These are phyloP conservation scores for Neurospora sp. DNA, from an alignment of 495 filamentous ascomycete species.

Conservation along the genomic window DNA sequence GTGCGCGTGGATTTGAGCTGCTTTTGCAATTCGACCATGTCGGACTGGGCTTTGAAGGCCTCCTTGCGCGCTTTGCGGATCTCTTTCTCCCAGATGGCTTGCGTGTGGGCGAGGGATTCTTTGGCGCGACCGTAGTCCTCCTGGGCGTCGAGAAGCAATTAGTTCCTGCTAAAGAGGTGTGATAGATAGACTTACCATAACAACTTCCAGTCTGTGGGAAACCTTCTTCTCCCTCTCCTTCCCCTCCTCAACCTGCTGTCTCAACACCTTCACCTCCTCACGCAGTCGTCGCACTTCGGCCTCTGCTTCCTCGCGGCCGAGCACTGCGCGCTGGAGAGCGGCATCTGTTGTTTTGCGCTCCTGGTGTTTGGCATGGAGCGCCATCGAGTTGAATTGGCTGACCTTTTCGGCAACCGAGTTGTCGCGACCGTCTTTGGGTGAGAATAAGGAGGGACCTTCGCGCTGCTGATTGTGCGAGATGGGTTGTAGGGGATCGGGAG, in stretches of 20 bases:
- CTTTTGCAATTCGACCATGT: conserved; percentile 68
- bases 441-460: conserved; percentile 17
- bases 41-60: conserved; percentile 70
- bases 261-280: conserved; percentile 45
- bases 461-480: conserved; percentile 68
- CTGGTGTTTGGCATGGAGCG: conserved; percentile 51
- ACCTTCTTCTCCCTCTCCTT: conserved; percentile 65
- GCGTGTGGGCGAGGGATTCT: conserved; percentile 63
- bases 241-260: conserved; percentile 55
- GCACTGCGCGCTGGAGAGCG: conserved; percentile 67
- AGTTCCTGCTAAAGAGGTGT: neutral
- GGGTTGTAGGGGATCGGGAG: conserved; percentile 46
- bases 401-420: conserved; percentile 73
- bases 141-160: conserved; percentile 24
- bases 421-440: conserved; percentile 45
- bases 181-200: conserved; percentile 47
- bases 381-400: conserved; percentile 66
- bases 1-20: conserved; percentile 63
- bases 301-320: conserved; percentile 80
- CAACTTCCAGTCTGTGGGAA: conserved; percentile 63
- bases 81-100: conserved; percentile 74
- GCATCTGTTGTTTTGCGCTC: conserved; percentile 55
- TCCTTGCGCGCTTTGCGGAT: conserved; percentile 73
- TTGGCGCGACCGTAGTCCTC: conserved; percentile 68
- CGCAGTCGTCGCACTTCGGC: conserved; percentile 49